phyloP scores from a whole-genome alignment of 73 alveolate genomes.

The Strombidium stylifer region DNA sequence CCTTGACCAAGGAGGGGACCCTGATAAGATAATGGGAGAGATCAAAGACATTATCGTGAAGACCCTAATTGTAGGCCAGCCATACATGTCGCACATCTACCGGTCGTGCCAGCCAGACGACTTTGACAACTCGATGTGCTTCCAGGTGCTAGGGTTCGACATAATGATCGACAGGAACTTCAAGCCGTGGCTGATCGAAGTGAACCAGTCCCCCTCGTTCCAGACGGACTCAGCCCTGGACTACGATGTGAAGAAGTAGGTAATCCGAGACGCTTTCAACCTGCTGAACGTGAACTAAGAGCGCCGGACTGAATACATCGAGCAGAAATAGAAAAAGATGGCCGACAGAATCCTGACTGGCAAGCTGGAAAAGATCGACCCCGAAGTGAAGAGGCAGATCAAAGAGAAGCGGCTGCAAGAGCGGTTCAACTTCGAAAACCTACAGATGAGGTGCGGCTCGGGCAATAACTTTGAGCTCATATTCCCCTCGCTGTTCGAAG shows the following conservation, averaged over 20 bases:
- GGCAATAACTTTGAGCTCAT: constrained; percentile 33
- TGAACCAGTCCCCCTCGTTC: constrained; percentile 89
- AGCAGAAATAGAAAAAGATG: constrained; percentile 23
- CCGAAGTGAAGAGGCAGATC: constrained; percentile 13
- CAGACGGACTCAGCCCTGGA: constrained; percentile 88
- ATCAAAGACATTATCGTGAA: constrained; percentile 58
- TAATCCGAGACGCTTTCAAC: constrained; percentile 79
- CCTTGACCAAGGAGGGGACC: constrained; percentile 39
- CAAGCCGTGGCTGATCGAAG: constrained; percentile 91
- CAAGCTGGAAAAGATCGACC: constrained; percentile 5
- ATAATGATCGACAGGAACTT: constrained; percentile 81
- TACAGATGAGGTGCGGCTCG: constrained; percentile 18
- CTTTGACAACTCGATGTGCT: constrained; percentile 50
- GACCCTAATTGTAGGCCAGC: constrained; percentile 51
- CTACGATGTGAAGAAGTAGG: constrained; percentile 66
- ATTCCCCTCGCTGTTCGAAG: constrained; percentile 6
- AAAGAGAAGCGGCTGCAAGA: constrained; percentile 10
- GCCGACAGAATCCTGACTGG: constrained; percentile 43
- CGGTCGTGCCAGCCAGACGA: constrained; percentile 56
- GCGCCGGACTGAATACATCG: constrained; percentile 18
- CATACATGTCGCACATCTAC: constrained; percentile 45
- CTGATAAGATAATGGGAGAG: constrained; percentile 31
- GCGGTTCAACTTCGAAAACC: constrained; percentile 16
- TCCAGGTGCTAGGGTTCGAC: constrained; percentile 76
- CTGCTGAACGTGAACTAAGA: constrained; percentile 44